A percentile compares a stretch with the other conserved stretches of the same genome.
These are phyloP conservation scores for Fragaria iinumae DNA, from an alignment of 306 rosid species.

Conservation along the genomic window DNA sequence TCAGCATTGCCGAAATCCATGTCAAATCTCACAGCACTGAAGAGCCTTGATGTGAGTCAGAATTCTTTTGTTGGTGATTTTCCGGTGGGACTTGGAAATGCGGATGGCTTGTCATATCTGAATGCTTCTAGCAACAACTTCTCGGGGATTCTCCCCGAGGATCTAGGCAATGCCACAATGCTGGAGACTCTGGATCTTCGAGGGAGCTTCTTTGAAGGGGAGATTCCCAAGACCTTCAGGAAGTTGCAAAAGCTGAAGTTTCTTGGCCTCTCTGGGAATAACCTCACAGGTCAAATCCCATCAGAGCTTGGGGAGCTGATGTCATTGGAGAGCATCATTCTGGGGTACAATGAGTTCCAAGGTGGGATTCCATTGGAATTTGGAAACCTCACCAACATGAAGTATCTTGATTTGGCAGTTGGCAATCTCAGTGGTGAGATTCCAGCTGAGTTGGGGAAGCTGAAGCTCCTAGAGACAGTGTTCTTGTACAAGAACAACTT, in stretches of 20 bases:
- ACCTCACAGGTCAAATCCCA: conserved; percentile 74
- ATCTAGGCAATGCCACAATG: conserved; percentile 68
- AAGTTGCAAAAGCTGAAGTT: conserved; percentile 74
- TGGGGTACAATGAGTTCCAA: conserved; percentile 79
- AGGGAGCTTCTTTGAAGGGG: conserved; percentile 79
- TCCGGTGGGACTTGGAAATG: conserved; percentile 64
- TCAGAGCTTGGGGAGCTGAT: conserved; percentile 68
- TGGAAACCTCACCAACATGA: conserved; percentile 74
- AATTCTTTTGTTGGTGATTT: conserved; percentile 68
- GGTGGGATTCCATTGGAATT: conserved; percentile 78
- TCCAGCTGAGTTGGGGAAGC: conserved; percentile 66
- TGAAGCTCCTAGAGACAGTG: conserved; percentile 58
- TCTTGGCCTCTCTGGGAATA: conserved; percentile 94
- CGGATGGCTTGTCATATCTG: conserved; percentile 31
- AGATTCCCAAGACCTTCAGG: conserved; percentile 58
- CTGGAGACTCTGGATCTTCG: conserved; percentile 80
- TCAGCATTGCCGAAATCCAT: conserved; percentile 63
- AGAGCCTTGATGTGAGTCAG: conserved; percentile 77
- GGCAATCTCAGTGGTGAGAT: conserved; percentile 79
- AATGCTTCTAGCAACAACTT: conserved; percentile 88
- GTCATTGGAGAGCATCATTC: conserved; percentile 66
- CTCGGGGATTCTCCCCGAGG: conserved; percentile 63
- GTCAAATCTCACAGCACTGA: conserved; percentile 55
- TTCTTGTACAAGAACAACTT: conserved; percentile 72
- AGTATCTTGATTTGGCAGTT: conserved; percentile 85